These are phyloP conservation scores for Diversispora eburnea DNA, from an alignment of 192 early-diverging fungal species.

Conservation along the genomic window DNA sequence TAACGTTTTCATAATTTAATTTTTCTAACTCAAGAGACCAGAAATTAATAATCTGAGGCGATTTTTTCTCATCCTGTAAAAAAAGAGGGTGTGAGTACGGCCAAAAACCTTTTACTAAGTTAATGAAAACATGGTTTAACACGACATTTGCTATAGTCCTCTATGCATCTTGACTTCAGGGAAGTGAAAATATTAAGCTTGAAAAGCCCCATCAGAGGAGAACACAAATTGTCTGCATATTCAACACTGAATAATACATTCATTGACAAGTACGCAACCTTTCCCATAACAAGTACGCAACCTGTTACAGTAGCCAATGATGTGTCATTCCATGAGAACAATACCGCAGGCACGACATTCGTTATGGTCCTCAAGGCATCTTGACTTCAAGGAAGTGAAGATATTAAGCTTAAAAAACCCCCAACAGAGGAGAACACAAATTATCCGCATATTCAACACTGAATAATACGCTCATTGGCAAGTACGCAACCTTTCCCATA, in stretches of 20 bases:
- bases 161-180: slow-evolving; percentile 17
- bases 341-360: slow-evolving; percentile 7
- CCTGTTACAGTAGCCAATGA: no score
- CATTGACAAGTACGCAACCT: no score
- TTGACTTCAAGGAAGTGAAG: slow-evolving; percentile 20
- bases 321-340: slow-evolving; percentile 5
- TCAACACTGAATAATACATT: no score
- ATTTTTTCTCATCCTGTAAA: slow-evolving; percentile 8
- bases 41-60: background rate
- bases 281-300: no score
- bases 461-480: slow-evolving; percentile 24
- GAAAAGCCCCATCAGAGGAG: no score
- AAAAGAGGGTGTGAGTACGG: slow-evolving; percentile 1
- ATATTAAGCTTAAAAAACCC: slow-evolving; percentile 12
- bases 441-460: slow-evolving; percentile 20
- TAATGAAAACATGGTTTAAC: slow-evolving; percentile 20
- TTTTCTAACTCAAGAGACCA: slow-evolving; percentile 10
- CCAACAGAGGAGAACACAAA: background rate
- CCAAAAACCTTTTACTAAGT: slow-evolving; percentile 12
- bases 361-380: slow-evolving; percentile 8
- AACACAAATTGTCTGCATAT: no score
- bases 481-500: slow-evolving; percentile 25
- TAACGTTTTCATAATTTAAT: slow-evolving; percentile 2
- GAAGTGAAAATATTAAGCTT: no score
- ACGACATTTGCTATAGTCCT: slow-evolving; percentile 15